Base-by-base conservation (phyloP, 208 protist species). In the Crithidia mellificae region DNA sequence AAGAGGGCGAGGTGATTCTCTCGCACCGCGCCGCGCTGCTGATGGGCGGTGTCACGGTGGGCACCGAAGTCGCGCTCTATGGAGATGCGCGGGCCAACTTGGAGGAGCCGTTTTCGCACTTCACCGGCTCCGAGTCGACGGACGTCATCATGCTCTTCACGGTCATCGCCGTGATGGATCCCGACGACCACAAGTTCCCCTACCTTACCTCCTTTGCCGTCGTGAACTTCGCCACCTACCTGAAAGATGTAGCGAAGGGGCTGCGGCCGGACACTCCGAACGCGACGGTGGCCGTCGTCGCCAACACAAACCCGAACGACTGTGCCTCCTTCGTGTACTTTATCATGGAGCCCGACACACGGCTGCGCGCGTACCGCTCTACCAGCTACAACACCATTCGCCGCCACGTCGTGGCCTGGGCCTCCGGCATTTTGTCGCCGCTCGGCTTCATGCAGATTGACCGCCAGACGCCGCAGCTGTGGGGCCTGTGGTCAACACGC, bases 361-460 rank as follows among this genome's bases (percentile, higher is more conserved):
- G 69, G 25, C 68, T 85, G 46, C 57, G 59, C 25, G 29, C 57
- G 12, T 94, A 92, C 73, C 51, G 50, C 36, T 68, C 36, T 27
- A 64, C 66, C 53, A 77, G 80, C 66, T 93, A 78, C 77, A 63
- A 85, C 43, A 57, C 12, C 14, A 85, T 97, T 54, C 87, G 77
- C 46, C 29, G 58, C 2, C 39, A 72, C 19, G 54, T 96, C 2
- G 61, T 78, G 20, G 39, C 43, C 9, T 96, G 84, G 79, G 76
- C 74, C 14, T 66, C 61, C 3, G 56, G 63, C 7, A 55, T 94
- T 39, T 36, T 94, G 5, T 74, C 68, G 8, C 64, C 67, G 27
- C 6, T 94, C 24, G 94, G 92, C 17, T 91, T 88, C 61, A 83
- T 90, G 61, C 77, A 93, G 79, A 19, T 97, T 11, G 24, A 20